Base-by-base conservation (phyloP, 2,329 filamentous ascomycete species). In the Diaporthe velutina region DNA sequence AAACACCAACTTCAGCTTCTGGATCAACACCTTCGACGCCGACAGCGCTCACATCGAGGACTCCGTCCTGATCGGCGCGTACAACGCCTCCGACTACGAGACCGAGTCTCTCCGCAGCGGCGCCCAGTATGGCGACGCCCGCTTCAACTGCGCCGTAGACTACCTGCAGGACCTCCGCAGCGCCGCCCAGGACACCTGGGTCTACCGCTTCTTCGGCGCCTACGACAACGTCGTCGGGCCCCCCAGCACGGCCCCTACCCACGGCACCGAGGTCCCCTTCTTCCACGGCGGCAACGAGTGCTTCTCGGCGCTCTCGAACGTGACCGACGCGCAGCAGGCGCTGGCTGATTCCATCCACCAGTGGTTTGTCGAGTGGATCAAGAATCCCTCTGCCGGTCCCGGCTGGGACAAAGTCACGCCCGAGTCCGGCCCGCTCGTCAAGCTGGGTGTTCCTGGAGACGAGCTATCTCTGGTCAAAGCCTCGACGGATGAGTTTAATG, bases 281-380 rank as follows among this genome's bases (percentile, higher is more conserved):
- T 86, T 86, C 79, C 81, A 85, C 50, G 85, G 85, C 22, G 85
- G 85, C 9, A 86, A 86, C 42, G 84, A 85, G 75, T 85, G 83
- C 75, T 86, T 86, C 71, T 77, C 79, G 17, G 75, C 77, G 0
- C 77, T 83, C 0, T 55, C 73, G 1, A 78, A 77, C 9, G 84
- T 86, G 17, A 86, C 84, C 3, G 77, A 78, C 0, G 83, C 79
- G 0, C 79, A 86, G 70, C 85, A 86, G 71, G 83, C 81, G 1
- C 78, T 86, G 17, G 85, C 85, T 4, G 83, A 86, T 73, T 84
- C 80, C 15, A 83, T 83, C 40, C 82, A 86, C 66, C 79, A 81
- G 66, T 86, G 84, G 84, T 84, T 86, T 35, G 83, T 86, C 2
- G 77, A 79, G 4, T 86, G 84, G 84, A 85, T 86, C 76, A 86